Conservation (phyloP, 1,284 basidiomycete genomes). For the Singerocomus rubriflavus region DNA sequence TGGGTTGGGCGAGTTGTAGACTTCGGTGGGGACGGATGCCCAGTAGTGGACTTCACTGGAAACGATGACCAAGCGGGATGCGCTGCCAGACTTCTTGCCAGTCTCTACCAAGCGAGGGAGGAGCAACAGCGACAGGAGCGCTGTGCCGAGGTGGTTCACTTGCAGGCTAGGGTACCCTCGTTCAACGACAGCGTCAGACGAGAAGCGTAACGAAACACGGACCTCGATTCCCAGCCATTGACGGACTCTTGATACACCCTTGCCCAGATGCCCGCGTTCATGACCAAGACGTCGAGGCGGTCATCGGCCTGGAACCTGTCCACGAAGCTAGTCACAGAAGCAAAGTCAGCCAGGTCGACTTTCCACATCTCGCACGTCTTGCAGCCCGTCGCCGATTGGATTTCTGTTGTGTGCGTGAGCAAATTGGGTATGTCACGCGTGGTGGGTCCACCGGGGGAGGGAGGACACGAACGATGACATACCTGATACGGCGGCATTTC, state of each 20-base stretch:
- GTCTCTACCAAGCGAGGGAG: constrained; percentile 17
- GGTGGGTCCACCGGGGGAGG: no score
- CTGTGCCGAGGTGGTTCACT: no score
- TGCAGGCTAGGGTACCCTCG: no score
- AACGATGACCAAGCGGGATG: constrained; percentile 19
- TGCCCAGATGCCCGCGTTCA: background rate
- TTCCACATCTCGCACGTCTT: no score
- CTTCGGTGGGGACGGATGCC: constrained; percentile 20
- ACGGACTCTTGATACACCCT: background rate
- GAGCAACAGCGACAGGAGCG: constrained; percentile 19
- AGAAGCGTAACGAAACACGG: background rate
- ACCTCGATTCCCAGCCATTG: background rate
- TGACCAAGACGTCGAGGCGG: background rate
- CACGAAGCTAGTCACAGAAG: no score
- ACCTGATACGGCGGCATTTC: background rate
- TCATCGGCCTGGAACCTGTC: no score
- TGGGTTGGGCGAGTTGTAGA: constrained; percentile 29
- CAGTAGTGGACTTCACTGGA: constrained; percentile 23
- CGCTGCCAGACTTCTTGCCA: constrained; percentile 12
- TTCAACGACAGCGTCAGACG: no score
- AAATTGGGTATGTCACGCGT: no score
- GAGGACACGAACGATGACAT: background rate
- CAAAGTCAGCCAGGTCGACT: no score
- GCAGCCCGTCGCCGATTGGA: no score
- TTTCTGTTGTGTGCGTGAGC: no score